Evolutionary conservation across 805 yeast species (phyloP), one percentile per base, ranked within the genome.

Genomic region (Wickerhamiella kurtzmanii): DNA sequence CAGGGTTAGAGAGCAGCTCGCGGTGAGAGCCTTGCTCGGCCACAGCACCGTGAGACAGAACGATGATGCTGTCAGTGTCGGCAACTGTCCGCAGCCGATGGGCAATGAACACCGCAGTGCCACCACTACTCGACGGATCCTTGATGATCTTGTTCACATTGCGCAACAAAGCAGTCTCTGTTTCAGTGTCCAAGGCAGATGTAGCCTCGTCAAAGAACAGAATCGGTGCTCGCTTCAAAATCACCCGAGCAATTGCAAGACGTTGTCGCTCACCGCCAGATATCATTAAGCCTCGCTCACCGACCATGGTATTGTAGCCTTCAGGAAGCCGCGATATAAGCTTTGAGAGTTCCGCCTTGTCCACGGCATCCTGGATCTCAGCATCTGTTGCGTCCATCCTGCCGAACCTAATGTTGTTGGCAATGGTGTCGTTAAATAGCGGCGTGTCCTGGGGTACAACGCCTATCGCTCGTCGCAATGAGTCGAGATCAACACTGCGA

Each of bases 261-360:
- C 98, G 70, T 65, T 92, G 98, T 62, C 92, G 88, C 62, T 92
- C 98, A 50, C 98, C 98, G n/a, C 98, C 98, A 21, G 96, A 86
- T 42, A 92, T 88, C 98, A 92, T 92, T 74, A 92, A 73, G n/a
- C 98, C 98, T 3, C 72, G 71, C 63, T 92, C 98, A 43, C 98
- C 98, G 16, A 92, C 98, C 48, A 84, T 70, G 0, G 97, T 92
- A 22, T 81, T 69, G 37, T 75, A 68, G 1, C 96, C 96, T 13
- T 83, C 82, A 0, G 98, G 97, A 42, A 92, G 64, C 40, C 79
- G 83, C 4, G 62, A 55, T 15, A 89, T 71, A 42, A 89, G 66
- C 20, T 65, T 62, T 50, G 75, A 75, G 51, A 89, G 69, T 56
- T 82, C 79, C 3, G 95, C 95, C 56, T 76, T 75, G 37, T 69